phyloP scores from a whole-genome alignment of 768 basidiomycete species.

The Floccularia luteovirens region DNA sequence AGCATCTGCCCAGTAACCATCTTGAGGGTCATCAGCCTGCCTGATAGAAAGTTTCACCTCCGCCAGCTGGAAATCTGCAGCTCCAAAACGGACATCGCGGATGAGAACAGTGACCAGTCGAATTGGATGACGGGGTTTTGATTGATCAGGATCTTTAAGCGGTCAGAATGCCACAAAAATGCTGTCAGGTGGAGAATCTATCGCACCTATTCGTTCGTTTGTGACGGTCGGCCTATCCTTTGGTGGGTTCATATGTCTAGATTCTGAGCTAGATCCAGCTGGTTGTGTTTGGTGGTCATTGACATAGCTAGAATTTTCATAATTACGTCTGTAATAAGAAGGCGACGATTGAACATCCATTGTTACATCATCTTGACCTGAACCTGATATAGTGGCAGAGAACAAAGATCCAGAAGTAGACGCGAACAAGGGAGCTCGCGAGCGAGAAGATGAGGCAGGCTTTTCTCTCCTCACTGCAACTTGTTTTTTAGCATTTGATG shows the following conservation, averaged over 20 bases:
- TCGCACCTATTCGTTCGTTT: background rate
- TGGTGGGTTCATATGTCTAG: background rate
- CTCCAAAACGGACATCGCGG: constrained; percentile 48
- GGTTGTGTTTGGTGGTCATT: background rate
- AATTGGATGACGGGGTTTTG: too few relatives aligned
- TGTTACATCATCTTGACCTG: too few relatives aligned
- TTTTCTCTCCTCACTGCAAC: too few relatives aligned
- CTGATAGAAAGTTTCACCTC: constrained; percentile 60
- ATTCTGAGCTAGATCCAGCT: background rate
- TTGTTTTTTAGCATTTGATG: too few relatives aligned
- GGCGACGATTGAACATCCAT: background rate
- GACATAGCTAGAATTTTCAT: constrained; percentile 8
- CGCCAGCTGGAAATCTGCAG: constrained; percentile 49
- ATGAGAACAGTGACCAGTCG: constrained; percentile 65
- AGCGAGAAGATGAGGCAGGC: too few relatives aligned
- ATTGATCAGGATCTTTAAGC: background rate
- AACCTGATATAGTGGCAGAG: too few relatives aligned
- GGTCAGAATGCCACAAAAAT: background rate
- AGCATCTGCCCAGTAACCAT: constrained; percentile 66
- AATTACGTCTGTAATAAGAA: constrained; percentile 11
- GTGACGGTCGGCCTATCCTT: background rate
- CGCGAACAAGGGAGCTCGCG: too few relatives aligned
- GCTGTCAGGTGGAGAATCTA: background rate
- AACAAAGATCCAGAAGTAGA: background rate
- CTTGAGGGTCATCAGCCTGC: constrained; percentile 30